Base-by-base conservation (phyloP, 768 basidiomycete genomes). In the Suillus americanus region DNA sequence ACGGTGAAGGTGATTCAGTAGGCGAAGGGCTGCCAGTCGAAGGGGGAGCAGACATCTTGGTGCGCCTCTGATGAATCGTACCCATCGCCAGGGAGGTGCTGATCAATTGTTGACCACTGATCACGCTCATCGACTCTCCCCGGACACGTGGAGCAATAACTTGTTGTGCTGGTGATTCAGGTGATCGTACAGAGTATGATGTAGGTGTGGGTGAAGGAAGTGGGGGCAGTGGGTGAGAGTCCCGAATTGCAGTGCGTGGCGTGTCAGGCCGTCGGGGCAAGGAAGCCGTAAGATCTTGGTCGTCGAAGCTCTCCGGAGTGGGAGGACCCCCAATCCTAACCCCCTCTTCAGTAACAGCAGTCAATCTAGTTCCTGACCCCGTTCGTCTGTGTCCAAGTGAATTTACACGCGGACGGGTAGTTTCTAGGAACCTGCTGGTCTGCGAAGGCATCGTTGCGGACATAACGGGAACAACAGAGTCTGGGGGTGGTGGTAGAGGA, bases 171-270 rank as follows among this genome's bases (percentile, higher is more conserved):
- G 80, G 78, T 43, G 89, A 87, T 43, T 87, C 87, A 30, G 82
- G 78, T 13, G 84, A 82, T 41, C 66, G 64, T 79, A 70, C 68
- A 68, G 65, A 66, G 72, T 70, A 74, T 8, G 67, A 60, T 55
- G 74, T 69, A 35, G 73, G 69, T 14, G 79, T 74, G 57, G 82
- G 84, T 5, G 85, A 81, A 46, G 88, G 89, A 56, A 90, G 73
- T 51, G 89, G 89, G 20, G 89, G 90, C 14, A 91, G 78, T 23
- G 88, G 91, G 63, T 85, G 90, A 10, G 85, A 86, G 48, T 87
- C 86, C 68, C 78, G 79, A 67, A 79, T 83, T 38, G 71, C 62
- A 41, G 75, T 77, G 41, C 79, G 83, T 37, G 81, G 79, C 9
- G 80, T 80, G 53, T 83, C 82, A 45, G 80, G 73, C 61, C 75